A percentile compares a stretch with the other conserved stretches of the same genome.
Conservation (phyloP, 306 rosid species). For the Quercus agrifolia region DNA sequence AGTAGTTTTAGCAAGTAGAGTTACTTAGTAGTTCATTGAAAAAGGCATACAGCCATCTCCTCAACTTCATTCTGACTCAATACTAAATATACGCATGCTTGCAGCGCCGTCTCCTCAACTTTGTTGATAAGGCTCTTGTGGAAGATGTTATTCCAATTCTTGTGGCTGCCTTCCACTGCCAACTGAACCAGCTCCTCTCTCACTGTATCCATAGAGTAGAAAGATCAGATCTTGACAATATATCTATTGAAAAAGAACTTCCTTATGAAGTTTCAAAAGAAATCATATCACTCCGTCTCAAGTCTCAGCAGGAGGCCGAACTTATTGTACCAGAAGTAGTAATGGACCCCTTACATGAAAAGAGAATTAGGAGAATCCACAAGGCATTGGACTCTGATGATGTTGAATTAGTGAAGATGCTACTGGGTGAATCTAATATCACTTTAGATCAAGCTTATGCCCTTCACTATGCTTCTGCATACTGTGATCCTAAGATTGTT, state of each 20-base stretch:
- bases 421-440: constrained; percentile 58
- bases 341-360: constrained; percentile 37
- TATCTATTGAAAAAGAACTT: constrained; percentile 70
- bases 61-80: constrained; percentile 5
- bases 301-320: constrained; percentile 33
- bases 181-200: constrained; percentile 51
- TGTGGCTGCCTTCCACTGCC: constrained; percentile 58
- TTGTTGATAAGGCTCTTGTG: constrained; percentile 77
- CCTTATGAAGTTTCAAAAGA: constrained; percentile 46
- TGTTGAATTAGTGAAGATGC: constrained; percentile 70
- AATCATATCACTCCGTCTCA: constrained; percentile 39
- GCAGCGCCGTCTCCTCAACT: constrained; percentile 78
- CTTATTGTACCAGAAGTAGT: constrained; percentile 31
- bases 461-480: constrained; percentile 80
- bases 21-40: no score
- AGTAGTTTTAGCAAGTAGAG: no score
- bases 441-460: constrained; percentile 74
- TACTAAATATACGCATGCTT: constrained; percentile 21
- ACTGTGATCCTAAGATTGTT: constrained; percentile 78
- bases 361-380: constrained; percentile 53
- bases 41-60: no score
- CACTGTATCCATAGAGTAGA: constrained; percentile 64
- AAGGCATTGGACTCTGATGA: constrained; percentile 86
- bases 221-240: constrained; percentile 57
- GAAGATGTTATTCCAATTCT: constrained; percentile 85